Conservation (phyloP, 2,329 filamentous ascomycete genomes). For the Dactylellina sp. region DNA sequence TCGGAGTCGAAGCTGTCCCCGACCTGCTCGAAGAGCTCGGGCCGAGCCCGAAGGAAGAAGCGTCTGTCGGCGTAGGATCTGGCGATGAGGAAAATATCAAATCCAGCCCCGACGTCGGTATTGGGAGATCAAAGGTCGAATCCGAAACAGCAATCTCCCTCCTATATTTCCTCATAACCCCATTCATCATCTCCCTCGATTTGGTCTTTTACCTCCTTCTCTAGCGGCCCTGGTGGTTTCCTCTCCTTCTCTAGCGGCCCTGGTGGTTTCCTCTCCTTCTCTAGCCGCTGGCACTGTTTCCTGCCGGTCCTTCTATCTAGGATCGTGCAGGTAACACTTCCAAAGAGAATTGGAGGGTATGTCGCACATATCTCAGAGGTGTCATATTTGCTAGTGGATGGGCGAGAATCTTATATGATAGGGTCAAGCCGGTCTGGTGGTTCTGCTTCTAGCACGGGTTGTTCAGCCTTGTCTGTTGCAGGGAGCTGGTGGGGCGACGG, state of each 20-base stretch:
- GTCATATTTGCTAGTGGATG: neutral
- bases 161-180: neutral
- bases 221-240: neutral
- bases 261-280: neutral
- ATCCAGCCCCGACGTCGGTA: neutral
- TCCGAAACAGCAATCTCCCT: neutral
- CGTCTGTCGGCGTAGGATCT: neutral
- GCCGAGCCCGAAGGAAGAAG: too few relatives aligned
- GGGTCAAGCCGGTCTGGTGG: too few relatives aligned
- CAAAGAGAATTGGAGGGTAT: conserved; percentile 6
- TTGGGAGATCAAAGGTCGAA: neutral
- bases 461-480: too few relatives aligned
- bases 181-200: neutral
- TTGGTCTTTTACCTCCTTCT: neutral
- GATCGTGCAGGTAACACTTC: neutral
- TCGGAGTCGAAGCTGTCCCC: too few relatives aligned
- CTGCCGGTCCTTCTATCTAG: too few relatives aligned
- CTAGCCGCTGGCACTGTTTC: too few relatives aligned
- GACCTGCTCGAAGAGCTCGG: too few relatives aligned
- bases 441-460: too few relatives aligned
- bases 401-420: neutral
- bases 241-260: neutral
- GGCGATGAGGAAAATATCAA: neutral
- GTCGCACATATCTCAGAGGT: neutral
- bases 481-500: too few relatives aligned